Evolutionary conservation across 257 asterid species (phyloP).

Genomic region (Paraleonurus japonicus): DNA sequence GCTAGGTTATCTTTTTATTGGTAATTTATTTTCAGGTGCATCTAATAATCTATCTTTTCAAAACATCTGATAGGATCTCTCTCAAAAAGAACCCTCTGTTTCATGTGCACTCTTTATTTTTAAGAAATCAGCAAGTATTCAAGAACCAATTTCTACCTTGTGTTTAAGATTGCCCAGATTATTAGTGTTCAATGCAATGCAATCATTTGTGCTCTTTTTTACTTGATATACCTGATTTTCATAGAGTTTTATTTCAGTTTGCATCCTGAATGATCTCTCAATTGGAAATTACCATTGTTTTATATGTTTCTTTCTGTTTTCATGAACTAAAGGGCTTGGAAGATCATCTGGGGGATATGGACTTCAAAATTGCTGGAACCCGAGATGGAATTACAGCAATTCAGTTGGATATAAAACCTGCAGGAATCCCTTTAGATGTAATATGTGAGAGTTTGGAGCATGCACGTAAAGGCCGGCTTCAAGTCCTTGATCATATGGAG

Average conservation of each 20-base stretch:
- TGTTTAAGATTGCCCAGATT: neutral
- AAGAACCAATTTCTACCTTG: neutral
- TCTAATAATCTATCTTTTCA: neutral
- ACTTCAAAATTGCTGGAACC: conserved; percentile 97
- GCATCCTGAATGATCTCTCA: conserved; percentile 5
- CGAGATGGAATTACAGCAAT: conserved; percentile 88
- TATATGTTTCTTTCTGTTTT: conserved; percentile 3
- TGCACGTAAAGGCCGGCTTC: conserved; percentile 75
- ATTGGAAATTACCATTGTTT: neutral
- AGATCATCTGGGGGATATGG: conserved; percentile 99
- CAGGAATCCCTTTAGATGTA: conserved; percentile 93
- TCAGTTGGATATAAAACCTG: conserved; percentile 97
- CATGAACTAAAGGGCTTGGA: conserved; percentile 74
- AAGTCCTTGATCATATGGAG: conserved; percentile 92
- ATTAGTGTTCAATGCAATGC: neutral
- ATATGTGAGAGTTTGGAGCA: conserved; percentile 78
- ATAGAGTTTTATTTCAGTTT: neutral
- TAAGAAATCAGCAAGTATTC: neutral
- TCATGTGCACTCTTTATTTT: neutral
- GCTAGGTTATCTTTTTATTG: neutral
- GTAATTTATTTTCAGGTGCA: neutral
- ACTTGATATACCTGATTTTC: neutral
- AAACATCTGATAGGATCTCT: neutral
- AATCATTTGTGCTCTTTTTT: neutral
- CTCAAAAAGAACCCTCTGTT: neutral